These are phyloP conservation scores for Hyphopichia wangnamkhiaoensis DNA, from an alignment of 1,139 yeast genomes.

Conservation along the genomic window DNA sequence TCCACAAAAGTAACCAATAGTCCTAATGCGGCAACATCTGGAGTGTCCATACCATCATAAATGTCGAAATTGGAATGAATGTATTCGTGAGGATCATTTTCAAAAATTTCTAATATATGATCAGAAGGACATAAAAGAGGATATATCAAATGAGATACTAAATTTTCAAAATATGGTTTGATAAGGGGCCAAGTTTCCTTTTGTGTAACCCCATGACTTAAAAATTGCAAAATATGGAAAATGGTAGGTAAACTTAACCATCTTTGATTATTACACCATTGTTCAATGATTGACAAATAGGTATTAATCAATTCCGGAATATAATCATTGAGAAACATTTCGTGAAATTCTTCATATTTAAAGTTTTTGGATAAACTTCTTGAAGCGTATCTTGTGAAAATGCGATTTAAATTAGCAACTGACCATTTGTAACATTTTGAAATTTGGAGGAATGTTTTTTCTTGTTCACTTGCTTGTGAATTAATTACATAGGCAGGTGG, in stretches of 20 bases:
- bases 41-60: constrained; percentile 57
- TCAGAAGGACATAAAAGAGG: constrained; percentile 78
- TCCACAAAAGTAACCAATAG: constrained; percentile 65
- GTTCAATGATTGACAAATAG: constrained; percentile 65
- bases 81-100: constrained; percentile 88
- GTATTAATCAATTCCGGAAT: constrained; percentile 73
- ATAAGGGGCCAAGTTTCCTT: constrained; percentile 71
- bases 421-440: constrained; percentile 90
- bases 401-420: constrained; percentile 70
- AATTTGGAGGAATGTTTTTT: constrained; percentile 38
- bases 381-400: constrained; percentile 76
- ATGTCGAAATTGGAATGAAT: constrained; percentile 77
- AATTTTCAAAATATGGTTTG: constrained; percentile 65
- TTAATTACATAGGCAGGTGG: constrained; percentile 52
- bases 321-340: constrained; percentile 51
- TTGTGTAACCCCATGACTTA: constrained; percentile 69
- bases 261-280: constrained; percentile 63
- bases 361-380: constrained; percentile 48
- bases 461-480: constrained; percentile 30
- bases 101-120: constrained; percentile 71
- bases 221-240: constrained; percentile 65
- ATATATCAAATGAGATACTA: constrained; percentile 72
- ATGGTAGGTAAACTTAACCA: constrained; percentile 75
- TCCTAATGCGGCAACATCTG: constrained; percentile 70
- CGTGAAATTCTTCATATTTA: constrained; percentile 51